These are phyloP conservation scores for Eragrostis nindensis DNA, from an alignment of 176 grass and related monocot genomes.

Conservation along the genomic window DNA sequence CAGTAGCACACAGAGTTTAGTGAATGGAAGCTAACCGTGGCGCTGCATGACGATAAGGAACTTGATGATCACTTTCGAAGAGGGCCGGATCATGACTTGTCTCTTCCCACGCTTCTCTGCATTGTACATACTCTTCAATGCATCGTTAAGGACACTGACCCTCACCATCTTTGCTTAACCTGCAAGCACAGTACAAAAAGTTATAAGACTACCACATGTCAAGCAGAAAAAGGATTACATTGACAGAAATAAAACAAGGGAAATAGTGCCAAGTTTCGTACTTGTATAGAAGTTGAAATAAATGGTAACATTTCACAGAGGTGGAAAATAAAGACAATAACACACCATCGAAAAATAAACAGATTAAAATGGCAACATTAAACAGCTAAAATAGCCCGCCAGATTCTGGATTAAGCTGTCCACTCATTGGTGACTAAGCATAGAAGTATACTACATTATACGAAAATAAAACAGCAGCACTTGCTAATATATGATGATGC, in stretches of 20 bases:
- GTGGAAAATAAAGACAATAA: not conserved
- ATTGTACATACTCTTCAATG: constrained; percentile 35
- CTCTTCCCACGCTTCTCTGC: constrained; percentile 36
- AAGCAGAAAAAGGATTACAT: not conserved
- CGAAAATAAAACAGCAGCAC: not conserved
- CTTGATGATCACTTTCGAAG: constrained; percentile 38
- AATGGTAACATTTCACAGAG: not conserved
- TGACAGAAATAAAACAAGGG: not conserved
- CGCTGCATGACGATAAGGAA: constrained; percentile 31
- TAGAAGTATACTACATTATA: not conserved
- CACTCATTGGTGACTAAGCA: not conserved
- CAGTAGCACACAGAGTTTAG: not conserved
- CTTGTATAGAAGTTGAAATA: not conserved
- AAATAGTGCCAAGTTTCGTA: not conserved
- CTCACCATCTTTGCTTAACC: constrained; percentile 24
- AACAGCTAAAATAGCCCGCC: too few relatives aligned
- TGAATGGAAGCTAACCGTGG: not conserved
- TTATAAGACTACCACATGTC: not conserved
- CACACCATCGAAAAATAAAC: not conserved
- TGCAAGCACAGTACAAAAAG: not conserved
- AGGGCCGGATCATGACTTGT: constrained; percentile 33
- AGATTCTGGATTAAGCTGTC: not conserved
- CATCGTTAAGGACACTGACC: constrained; percentile 32
- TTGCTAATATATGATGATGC: not conserved
- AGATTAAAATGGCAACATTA: not conserved